Base-by-base conservation (phyloP, 768 basidiomycete species). In the Gloeostereum incarnatum region DNA sequence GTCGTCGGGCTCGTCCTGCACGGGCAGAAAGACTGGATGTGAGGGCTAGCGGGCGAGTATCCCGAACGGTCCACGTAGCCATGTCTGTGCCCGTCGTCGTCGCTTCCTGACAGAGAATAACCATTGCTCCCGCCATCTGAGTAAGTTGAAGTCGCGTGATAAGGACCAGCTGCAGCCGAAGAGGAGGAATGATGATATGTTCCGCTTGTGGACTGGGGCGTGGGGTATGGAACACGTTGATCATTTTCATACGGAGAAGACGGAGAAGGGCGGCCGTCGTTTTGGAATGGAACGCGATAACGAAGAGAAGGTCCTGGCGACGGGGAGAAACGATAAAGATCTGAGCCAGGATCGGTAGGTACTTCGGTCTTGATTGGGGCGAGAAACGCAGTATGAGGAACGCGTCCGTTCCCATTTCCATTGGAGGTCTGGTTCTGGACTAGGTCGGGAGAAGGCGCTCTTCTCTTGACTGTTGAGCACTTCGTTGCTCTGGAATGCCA, bases 401-500 rank as follows among this genome's bases (percentile, higher is more conserved):
- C 60, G 9, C 55, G 52, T n/a, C 48, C 49, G 37, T 59, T 60
- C 24, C 4, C 36, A 38, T 19, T 19, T 16, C 22, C 16, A 14
- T 16, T 6, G 6, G 32, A 29, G 3, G 22, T 31, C 4, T 44
- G 37, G 32, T 44, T 36, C 26, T 44, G 22, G 38, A 44, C 43
- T 7, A 44, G 32, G 24, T 44, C 43, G 16, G 43, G 43, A 18
- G 43, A 44, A 25, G 37, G 42, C 40, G 51, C 52, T 40, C 60
- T 60, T 40, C 60, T 59, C 52, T 70, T 69, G 31, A 70, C 52
- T 6, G 73, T 56, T 9, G 66, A 55, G 50, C 79, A 81, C 55
- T 86, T 83, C 6, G 79, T 73, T 3, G 85, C 83, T 29, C 85
- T 74, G 10, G 85, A 87, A 55, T 88, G 85, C 85, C 85, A 88